Evolutionary conservation across 2,329 filamentous ascomycete species (phyloP), one percentile per base, ranked within the genome.

Genomic region (Myriosclerotinia scirpicola): DNA sequence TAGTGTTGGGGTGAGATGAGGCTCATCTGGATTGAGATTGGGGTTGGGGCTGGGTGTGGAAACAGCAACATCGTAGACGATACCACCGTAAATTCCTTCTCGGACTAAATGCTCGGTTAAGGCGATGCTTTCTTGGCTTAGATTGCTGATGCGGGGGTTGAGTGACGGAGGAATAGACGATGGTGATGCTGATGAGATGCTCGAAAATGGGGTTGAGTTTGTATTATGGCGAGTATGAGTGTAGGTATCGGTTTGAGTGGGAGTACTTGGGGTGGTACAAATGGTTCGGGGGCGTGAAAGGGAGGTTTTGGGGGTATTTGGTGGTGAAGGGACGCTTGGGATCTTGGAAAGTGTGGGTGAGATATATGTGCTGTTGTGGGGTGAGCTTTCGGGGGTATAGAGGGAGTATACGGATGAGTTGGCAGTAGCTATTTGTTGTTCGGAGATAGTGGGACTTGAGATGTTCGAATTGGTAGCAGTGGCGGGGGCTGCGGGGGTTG

Each of bases 31-130:
- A 34, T 34, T 34, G 30, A 6, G 30, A 3, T 2, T 34, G 30
- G 30, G 30, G 5, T 34, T 34, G 30, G 30, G 30, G 5, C 5
- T 34, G 8, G 53, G 22, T 7, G 38, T 7, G 42, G 8, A 12
- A 48, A 48, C 12, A 15, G 26, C 36, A 12, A 46, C 5, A 7
- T 48, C 34, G 36, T 52, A 65, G 42, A 65, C 38, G 12, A 65
- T 48, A 11, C 48, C 54, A 3, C 40, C 34, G 54, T 60, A 59
- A 12, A 65, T 50, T 14, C 63, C 63, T 44, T 65, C 54, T 22
- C 54, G 44, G 2, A 50, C 44, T 14, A 65, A 36, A 22, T 65
- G 63, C 8, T 48, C 34, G 46, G 63, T 53, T 26, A 65, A 30
- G 8, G 34, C 30, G 42, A 38, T 26, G 7, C 36, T 60, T 50